Percentiles rank a stretch among this genome's conserved stretches.
phyloP scores from a whole-genome alignment of 2,329 filamentous ascomycete species.

The Ceratocystis cubensis region DNA sequence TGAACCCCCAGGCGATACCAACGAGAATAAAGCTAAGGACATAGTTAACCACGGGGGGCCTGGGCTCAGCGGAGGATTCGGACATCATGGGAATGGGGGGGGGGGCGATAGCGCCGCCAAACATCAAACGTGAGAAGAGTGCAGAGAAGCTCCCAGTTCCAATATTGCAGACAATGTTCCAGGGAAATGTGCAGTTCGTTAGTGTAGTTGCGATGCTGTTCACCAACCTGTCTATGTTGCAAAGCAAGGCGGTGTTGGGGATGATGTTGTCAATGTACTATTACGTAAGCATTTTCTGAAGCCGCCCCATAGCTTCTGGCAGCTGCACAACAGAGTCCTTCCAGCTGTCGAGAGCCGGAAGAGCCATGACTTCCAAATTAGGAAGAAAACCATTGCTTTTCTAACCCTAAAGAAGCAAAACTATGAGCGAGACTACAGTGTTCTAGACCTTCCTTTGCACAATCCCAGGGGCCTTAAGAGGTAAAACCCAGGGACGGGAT shows the following conservation, averaged over 20 bases:
- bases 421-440: background rate
- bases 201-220: too few relatives aligned
- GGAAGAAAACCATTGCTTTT: background rate
- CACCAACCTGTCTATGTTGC: too few relatives aligned
- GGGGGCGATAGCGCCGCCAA: too few relatives aligned
- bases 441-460: background rate
- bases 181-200: too few relatives aligned
- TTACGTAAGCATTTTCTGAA: too few relatives aligned
- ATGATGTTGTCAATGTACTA: too few relatives aligned
- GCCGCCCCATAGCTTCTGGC: background rate
- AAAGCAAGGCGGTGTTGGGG: too few relatives aligned
- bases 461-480: background rate
- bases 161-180: too few relatives aligned
- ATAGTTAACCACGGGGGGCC: conserved; percentile 60
- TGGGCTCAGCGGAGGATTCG: background rate
- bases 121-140: background rate
- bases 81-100: background rate
- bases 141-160: background rate
- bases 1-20: conserved; percentile 84
- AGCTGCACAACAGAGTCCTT: background rate
- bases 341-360: too few relatives aligned
- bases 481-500: background rate
- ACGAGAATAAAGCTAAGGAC: conserved; percentile 81
- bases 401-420: background rate
- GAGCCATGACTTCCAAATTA: too few relatives aligned